phyloP scores from a whole-genome alignment of 805 yeast genomes.

The Sugiyamaella lignohabitans region DNA sequence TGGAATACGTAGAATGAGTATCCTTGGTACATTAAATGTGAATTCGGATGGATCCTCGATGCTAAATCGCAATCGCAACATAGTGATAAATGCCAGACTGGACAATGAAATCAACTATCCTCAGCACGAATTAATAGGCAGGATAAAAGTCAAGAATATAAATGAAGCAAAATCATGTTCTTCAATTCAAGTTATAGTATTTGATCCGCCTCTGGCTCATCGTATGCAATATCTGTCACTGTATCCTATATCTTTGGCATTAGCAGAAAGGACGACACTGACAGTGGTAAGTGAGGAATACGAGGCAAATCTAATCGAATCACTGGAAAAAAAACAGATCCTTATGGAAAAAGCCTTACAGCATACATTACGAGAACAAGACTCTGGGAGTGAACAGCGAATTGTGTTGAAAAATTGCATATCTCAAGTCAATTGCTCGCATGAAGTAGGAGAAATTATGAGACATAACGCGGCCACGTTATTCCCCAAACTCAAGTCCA shows the following conservation, averaged over 20 bases:
- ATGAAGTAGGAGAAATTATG: constrained; percentile 29
- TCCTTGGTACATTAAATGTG: constrained; percentile 19
- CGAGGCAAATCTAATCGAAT: constrained; percentile 27
- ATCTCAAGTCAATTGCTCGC: constrained; percentile 32
- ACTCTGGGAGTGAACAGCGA: constrained; percentile 5
- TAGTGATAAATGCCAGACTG: constrained; percentile 8
- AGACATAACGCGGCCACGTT: constrained; percentile 22
- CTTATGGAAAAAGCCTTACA: constrained; percentile 18
- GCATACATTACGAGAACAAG: constrained; percentile 19
- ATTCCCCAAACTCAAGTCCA: constrained; percentile 21
- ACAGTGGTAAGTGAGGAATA: constrained; percentile 24
- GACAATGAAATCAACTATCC: constrained; percentile 14
- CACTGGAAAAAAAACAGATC: constrained; percentile 14
- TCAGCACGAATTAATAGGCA: background rate
- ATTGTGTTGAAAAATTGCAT: constrained; percentile 22
- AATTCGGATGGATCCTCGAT: constrained; percentile 7
- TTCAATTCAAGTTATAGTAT: constrained; percentile 39
- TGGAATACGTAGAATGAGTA: constrained; percentile 18
- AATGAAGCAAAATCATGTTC: background rate
- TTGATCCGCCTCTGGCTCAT: constrained; percentile 62
- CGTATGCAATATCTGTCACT: constrained; percentile 72
- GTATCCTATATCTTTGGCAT: constrained; percentile 61
- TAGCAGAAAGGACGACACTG: constrained; percentile 29
- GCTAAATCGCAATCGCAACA: background rate
- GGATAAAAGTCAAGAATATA: background rate